Base-by-base conservation (phyloP, 2,329 filamentous ascomycete species). In the Beauveria caledonica region DNA sequence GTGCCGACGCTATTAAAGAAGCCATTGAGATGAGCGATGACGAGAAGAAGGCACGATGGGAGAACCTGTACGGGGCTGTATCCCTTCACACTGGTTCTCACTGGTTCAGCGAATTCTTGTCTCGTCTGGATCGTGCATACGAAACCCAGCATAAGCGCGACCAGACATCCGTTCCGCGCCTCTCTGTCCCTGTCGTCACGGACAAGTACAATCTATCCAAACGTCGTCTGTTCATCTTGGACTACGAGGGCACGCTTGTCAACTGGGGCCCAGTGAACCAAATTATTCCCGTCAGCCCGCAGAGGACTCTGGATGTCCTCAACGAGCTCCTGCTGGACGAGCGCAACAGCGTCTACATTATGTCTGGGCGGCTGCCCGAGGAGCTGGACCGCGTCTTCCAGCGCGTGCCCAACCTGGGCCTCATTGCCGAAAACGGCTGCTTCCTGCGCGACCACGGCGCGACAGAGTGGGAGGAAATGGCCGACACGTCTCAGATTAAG, bases 361-460 rank as follows among this genome's bases (percentile, higher is more conserved):
- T 96, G 91, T 96, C 91, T 59, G 88, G 90, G 9, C 86, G 91
- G 39, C 89, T 87, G 66, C 90, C 92, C 0, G 90, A 95, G 67
- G 92, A 97, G 68, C 85, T 97, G 39, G 91, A 96, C 66, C 85
- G 87, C 5, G 80, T 95, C 1, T 97, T 97, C 79, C 86, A 87
- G 57, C 84, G 88, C 25, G 88, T 97, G 1, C 88, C 90, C 5
- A 88, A 88, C 62, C 77, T 97, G 3, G 94, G 94, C 3, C 79
- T 97, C 5, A 95, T 97, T 64, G 93, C 93, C 0, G 93, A 97
- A 75, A 97, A 96, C 65, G 93, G 93, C 2, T 96, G 90, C 71
- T 97, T 95, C 74, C 77, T 97, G 61, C 90, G 89, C 66, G 83
- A 90, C 64, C 85, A 83, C 50, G 82, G 85, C 21, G 80, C 78